phyloP scores from a whole-genome alignment of 768 basidiomycete species.

The Ramaria rubella region DNA sequence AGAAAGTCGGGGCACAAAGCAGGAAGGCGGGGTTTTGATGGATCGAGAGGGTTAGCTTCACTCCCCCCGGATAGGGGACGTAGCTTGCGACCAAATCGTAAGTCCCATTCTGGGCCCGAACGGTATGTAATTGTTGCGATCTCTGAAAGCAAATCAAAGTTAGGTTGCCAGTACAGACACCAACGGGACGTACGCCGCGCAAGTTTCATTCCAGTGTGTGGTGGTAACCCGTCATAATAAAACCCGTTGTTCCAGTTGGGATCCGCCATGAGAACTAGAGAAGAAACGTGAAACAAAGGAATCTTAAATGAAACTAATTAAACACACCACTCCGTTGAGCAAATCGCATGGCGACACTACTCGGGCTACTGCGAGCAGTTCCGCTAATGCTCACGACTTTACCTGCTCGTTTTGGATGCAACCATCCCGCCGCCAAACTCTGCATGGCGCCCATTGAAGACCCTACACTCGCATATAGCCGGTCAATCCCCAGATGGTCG shows the following conservation, averaged over 20 bases:
- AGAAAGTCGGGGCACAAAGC: slow-evolving; percentile 94
- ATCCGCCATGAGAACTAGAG: slow-evolving; percentile 95
- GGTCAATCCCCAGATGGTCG: slow-evolving; percentile 76
- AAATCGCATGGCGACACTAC: slow-evolving; percentile 91
- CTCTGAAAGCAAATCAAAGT: slow-evolving; percentile 42
- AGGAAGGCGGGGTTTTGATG: slow-evolving; percentile 40
- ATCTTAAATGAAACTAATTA: neutral
- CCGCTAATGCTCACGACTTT: slow-evolving; percentile 94
- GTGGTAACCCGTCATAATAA: slow-evolving; percentile 92
- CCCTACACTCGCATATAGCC: slow-evolving; percentile 89
- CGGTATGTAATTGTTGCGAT: slow-evolving; percentile 99
- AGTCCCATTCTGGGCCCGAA: slow-evolving; percentile 98
- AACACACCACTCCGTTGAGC: slow-evolving; percentile 89
- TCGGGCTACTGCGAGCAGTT: slow-evolving; percentile 85
- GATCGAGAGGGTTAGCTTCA: slow-evolving; percentile 11
- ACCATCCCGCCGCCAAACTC: slow-evolving; percentile 91
- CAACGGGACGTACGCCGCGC: slow-evolving; percentile 66
- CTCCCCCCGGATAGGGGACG: slow-evolving; percentile 35
- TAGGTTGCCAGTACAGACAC: slow-evolving; percentile 10
- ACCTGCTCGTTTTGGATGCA: slow-evolving; percentile 81
- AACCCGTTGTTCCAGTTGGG: slow-evolving; percentile 99
- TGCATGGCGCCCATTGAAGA: slow-evolving; percentile 98
- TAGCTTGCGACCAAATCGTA: slow-evolving; percentile 85
- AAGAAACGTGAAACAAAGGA: slow-evolving; percentile 5
- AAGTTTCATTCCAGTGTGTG: slow-evolving; percentile 97